These are phyloP conservation scores for Glycine tomentella DNA, from an alignment of 306 rosid genomes.

Conservation along the genomic window DNA sequence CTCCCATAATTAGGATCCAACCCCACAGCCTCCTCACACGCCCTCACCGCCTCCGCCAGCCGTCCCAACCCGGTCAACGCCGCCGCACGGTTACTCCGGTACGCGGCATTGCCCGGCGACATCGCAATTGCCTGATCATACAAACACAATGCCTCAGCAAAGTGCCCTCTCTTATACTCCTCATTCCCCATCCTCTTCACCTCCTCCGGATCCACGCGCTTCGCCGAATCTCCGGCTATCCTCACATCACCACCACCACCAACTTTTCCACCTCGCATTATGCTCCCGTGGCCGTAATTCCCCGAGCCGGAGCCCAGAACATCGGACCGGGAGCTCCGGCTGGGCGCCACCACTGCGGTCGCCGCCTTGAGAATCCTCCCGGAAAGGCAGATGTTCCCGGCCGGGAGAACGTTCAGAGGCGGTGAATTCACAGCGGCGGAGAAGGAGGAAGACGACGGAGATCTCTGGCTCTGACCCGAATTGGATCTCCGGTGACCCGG, in stretches of 20 bases:
- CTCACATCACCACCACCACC: neutral
- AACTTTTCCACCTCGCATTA: constrained; percentile 76
- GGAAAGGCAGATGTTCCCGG: constrained; percentile 83
- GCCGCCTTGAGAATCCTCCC: constrained; percentile 69
- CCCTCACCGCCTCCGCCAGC: constrained; percentile 71
- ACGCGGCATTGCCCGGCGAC: constrained; percentile 75
- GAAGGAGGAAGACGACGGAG: constrained; percentile 2
- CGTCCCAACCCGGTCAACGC: constrained; percentile 77
- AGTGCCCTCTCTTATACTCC: constrained; percentile 68
- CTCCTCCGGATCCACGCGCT: constrained; percentile 74
- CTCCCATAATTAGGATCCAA: constrained; percentile 80
- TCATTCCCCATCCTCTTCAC: constrained; percentile 82
- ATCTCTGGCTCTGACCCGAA: constrained; percentile 53
- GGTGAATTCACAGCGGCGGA: constrained; percentile 62
- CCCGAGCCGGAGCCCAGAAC: constrained; percentile 81
- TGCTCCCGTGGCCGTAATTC: constrained; percentile 85
- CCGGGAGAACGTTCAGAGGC: constrained; percentile 61
- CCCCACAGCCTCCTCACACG: constrained; percentile 79
- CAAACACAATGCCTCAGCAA: constrained; percentile 67
- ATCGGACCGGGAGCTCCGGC: constrained; percentile 62
- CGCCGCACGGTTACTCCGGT: constrained; percentile 82
- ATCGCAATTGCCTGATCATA: constrained; percentile 77
- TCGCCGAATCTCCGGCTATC: constrained; percentile 42
- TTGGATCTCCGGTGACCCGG: constrained; percentile 64
- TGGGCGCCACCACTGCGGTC: constrained; percentile 47